Conservation (phyloP, 768 basidiomycete species). For the Cystofilobasidium ferigula region DNA sequence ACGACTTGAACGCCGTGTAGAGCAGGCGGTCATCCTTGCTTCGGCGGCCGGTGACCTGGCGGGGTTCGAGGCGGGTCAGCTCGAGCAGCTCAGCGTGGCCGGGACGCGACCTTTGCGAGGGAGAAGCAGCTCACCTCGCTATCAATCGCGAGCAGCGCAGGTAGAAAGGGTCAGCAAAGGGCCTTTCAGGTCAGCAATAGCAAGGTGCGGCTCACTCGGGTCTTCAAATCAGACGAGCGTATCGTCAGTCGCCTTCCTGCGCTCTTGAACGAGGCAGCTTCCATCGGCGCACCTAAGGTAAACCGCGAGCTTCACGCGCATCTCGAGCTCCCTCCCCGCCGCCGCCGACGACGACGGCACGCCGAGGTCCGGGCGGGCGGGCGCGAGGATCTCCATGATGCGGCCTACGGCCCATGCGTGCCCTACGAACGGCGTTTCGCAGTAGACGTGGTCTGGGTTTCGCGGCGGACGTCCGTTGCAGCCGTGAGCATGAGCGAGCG, state of each 20-base stretch:
- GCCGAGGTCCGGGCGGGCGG: not conserved
- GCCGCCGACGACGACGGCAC: not conserved
- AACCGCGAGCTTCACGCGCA: not conserved
- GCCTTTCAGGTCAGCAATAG: too few relatives aligned
- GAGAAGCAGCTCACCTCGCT: not conserved
- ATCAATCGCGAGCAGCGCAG: not conserved
- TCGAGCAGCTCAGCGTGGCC: too few relatives aligned
- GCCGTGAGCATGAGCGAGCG: too few relatives aligned
- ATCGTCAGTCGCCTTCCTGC: not conserved
- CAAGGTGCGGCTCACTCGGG: not conserved
- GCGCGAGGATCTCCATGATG: not conserved
- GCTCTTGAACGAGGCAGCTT: not conserved
- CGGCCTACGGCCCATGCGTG: conserved; percentile 1
- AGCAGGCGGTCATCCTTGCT: conserved; percentile 84
- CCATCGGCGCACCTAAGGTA: not conserved
- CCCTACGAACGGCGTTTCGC: not conserved
- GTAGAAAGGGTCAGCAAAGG: not conserved
- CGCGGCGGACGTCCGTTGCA: too few relatives aligned
- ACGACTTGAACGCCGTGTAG: conserved; percentile 89
- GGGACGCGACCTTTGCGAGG: too few relatives aligned
- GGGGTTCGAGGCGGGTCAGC: conserved; percentile 2
- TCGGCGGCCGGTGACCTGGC: conserved; percentile 68
- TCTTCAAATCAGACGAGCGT: not conserved
- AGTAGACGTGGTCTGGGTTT: conserved; percentile 9
- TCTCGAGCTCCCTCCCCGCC: not conserved